Percentiles rank a stretch among this genome's conserved stretches.
These are phyloP conservation scores for Talaromyces rugulosus DNA, from an alignment of 2,329 filamentous ascomycete genomes.

Conservation along the genomic window DNA sequence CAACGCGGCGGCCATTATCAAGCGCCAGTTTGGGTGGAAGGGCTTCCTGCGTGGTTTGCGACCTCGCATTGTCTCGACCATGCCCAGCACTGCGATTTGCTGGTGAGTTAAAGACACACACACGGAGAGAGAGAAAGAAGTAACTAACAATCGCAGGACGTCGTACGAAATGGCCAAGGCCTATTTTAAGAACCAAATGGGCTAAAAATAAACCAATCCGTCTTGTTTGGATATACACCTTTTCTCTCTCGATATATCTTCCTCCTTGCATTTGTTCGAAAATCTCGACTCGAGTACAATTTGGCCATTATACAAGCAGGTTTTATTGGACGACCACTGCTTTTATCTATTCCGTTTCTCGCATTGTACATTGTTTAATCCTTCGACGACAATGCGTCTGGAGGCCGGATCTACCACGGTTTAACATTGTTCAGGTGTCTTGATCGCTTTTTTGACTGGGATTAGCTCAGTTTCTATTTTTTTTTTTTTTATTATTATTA, in stretches of 20 bases:
- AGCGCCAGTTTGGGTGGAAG: conserved; percentile 73
- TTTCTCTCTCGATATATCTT: neutral
- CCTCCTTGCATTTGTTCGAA: neutral
- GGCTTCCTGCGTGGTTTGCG: conserved; percentile 94
- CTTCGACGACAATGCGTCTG: neutral
- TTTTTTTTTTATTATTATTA: neutral
- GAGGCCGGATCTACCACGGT: neutral
- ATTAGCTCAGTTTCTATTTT: neutral
- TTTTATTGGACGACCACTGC: neutral
- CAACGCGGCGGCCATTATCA: conserved; percentile 75
- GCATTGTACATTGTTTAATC: conserved; percentile 2
- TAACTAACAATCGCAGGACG: conserved; percentile 41
- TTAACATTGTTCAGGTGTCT: conserved; percentile 2
- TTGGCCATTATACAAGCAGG: neutral
- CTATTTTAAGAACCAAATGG: conserved; percentile 53
- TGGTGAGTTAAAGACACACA: conserved; percentile 57
- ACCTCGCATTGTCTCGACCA: conserved; percentile 88
- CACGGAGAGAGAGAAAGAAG: neutral
- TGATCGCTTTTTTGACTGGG: neutral
- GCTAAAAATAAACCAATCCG: conserved; percentile 15
- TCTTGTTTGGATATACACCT: neutral
- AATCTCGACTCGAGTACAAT: neutral
- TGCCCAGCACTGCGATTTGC: conserved; percentile 99
- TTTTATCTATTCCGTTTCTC: neutral
- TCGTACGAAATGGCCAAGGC: conserved; percentile 67